A percentile compares a stretch with the other conserved stretches of the same genome.
phyloP scores from a whole-genome alignment of 192 early-diverging fungal species.

The Coemansia sp. region DNA sequence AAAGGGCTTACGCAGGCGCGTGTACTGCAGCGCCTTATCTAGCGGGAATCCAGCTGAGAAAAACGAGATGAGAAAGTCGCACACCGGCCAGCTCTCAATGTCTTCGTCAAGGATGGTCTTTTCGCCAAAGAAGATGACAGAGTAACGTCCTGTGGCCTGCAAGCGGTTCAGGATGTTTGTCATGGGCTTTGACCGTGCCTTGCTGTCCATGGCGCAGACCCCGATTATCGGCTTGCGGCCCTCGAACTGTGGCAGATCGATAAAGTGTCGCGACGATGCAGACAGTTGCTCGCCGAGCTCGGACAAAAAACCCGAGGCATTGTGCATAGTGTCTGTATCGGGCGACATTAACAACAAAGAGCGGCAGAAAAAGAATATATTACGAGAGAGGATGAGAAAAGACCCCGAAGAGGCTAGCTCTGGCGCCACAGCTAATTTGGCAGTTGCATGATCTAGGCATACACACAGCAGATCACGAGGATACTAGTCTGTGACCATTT shows the following conservation, averaged over 20 bases:
- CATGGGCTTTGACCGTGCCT: conserved; percentile 96
- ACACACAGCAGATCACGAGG: too few species aligned
- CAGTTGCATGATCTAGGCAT: neutral
- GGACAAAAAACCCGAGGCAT: conserved; percentile 17
- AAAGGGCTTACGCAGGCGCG: conserved; percentile 76
- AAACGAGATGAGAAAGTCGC: conserved; percentile 96
- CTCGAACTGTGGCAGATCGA: conserved; percentile 41
- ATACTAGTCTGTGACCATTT: too few species aligned
- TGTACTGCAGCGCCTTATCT: conserved; percentile 88
- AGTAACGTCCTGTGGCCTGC: conserved; percentile 65
- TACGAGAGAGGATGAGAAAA: neutral
- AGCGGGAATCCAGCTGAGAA: conserved; percentile 93
- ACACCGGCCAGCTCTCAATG: conserved; percentile 84
- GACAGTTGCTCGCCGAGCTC: conserved; percentile 21
- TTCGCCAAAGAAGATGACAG: conserved; percentile 90
- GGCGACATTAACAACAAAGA: neutral
- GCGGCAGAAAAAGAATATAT: neutral
- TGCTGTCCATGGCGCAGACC: conserved; percentile 88
- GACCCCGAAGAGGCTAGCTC: neutral
- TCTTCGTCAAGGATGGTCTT: conserved; percentile 95
- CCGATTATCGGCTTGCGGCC: conserved; percentile 62
- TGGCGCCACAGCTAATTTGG: neutral
- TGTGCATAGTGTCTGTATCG: neutral
- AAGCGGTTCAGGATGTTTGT: conserved; percentile 81
- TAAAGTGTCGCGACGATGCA: conserved; percentile 32